Evolutionary conservation across 768 basidiomycete genomes (phyloP).

Genomic region (Suillus fuscotomentosus): DNA sequence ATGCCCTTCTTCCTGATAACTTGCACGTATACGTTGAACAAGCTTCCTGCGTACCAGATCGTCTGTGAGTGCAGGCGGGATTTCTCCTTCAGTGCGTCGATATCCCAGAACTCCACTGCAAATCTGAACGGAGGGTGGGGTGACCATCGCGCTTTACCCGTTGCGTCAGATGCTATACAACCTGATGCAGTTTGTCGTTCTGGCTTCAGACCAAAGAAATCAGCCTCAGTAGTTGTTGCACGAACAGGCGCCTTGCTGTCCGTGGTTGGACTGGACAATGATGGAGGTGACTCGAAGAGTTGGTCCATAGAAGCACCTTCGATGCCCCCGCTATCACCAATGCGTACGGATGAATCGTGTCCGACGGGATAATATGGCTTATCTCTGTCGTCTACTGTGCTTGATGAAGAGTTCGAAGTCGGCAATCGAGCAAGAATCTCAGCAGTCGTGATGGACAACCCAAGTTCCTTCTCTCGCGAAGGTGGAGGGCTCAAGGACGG

Average conservation of each 20-base stretch:
- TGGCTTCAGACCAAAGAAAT: slow-evolving; percentile 63
- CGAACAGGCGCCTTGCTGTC: slow-evolving; percentile 27
- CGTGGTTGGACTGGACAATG: slow-evolving; percentile 12
- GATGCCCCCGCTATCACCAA: slow-evolving; percentile 65
- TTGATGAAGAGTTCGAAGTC: slow-evolving; percentile 16
- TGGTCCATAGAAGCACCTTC: slow-evolving; percentile 67
- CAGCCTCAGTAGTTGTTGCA: slow-evolving; percentile 41
- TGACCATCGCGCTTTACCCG: slow-evolving; percentile 56
- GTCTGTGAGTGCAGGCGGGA: slow-evolving; percentile 80
- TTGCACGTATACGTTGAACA: slow-evolving; percentile 90
- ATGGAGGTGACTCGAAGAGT: slow-evolving; percentile 47
- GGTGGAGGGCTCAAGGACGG: slow-evolving; percentile 37
- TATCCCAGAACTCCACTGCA: slow-evolving; percentile 88
- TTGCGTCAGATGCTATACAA: slow-evolving; percentile 42
- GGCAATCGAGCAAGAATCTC: slow-evolving; percentile 43
- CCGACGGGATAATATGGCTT: slow-evolving; percentile 64
- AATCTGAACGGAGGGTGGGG: slow-evolving; percentile 82
- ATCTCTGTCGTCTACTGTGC: slow-evolving; percentile 19
- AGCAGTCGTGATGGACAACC: slow-evolving; percentile 52
- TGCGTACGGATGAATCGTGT: slow-evolving; percentile 64
- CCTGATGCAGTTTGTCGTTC: slow-evolving; percentile 40
- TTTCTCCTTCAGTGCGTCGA: slow-evolving; percentile 81
- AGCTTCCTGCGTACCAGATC: slow-evolving; percentile 85
- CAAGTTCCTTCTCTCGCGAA: slow-evolving; percentile 59
- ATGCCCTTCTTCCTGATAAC: slow-evolving; percentile 77